Base-by-base conservation (phyloP, 177 flowering plant genomes). In the Vitis hybrid region DNA sequence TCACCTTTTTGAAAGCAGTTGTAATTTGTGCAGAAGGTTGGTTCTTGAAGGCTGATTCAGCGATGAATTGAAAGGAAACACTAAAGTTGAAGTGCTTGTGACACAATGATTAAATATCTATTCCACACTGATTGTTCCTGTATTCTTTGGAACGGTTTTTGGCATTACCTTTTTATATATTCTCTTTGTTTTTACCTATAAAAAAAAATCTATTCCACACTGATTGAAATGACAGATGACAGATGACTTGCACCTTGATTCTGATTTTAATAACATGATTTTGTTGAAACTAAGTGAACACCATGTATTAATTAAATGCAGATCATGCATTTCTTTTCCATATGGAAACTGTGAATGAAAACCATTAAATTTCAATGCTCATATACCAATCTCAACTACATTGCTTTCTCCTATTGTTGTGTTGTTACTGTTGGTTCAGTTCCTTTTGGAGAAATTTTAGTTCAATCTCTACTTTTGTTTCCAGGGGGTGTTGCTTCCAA, bases 401-500 rank as follows among this genome's bases (percentile, higher is more conserved):
- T 50, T n/a, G 14, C 48, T 64, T 70, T 52, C 32, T 50, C 7
- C 19, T 52, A 19, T 52, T 23, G 32, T 10, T 30, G 52, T 15
- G 18, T 51, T 19, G 40, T 67, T 61, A n/a, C 52, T 68, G 55
- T 48, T 68, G 49, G 17, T 68, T 14, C 12, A 34, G 64, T 58
- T 68, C 49, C 40, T 49, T 18, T 51, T 71, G 68, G 45, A 40
- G 45, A 40, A 40, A 40, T 40, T 40, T 40, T 40, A 40, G 45
- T 54, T 67, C 58, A 30, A 64, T 69, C 45, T 68, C 23, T 15
- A 45, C 54, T 21, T 77, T 3, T 64, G 45, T 40, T 40, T 40
- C 45, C 45, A 96, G 99, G 90, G 81, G 23, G 70, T 86, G 30
- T 76, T 96, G 73, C 91, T 76, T 52, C 93, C 97, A 34, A 76